These are phyloP conservation scores for Hyparrhenia diplandra DNA, from an alignment of 176 grass and related monocot genomes.

Conservation along the genomic window DNA sequence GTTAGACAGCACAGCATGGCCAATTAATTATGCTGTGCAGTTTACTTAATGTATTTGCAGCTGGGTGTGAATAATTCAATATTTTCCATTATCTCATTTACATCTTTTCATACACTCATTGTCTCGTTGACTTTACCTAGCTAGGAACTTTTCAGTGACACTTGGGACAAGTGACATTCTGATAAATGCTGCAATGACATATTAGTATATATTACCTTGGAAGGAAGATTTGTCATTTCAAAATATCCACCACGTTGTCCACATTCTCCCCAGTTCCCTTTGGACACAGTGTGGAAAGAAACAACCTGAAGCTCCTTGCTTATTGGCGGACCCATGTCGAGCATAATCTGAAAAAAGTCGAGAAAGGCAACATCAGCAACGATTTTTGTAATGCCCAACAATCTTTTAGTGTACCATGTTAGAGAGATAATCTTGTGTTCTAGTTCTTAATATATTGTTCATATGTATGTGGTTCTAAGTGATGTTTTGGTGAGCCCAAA, in stretches of 20 bases:
- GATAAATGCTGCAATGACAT: conserved; percentile 10
- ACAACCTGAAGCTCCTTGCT: conserved; percentile 88
- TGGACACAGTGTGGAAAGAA: conserved; percentile 98
- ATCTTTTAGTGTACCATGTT: neutral
- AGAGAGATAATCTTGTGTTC: conserved; percentile 3
- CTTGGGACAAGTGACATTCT: conserved; percentile 4
- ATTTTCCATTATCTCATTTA: conserved; percentile 8
- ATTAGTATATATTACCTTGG: conserved; percentile 54
- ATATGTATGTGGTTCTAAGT: neutral
- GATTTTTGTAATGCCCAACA: neutral
- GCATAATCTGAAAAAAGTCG: conserved; percentile 65
- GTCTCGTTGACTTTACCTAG: neutral
- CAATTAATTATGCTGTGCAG: neutral
- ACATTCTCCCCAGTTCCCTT: conserved; percentile 98
- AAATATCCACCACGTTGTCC: conserved; percentile 99
- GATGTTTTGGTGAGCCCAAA: neutral
- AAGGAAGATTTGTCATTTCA: conserved; percentile 97
- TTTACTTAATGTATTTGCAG: neutral
- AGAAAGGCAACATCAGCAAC: conserved; percentile 17
- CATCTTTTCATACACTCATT: neutral
- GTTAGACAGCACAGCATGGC: neutral
- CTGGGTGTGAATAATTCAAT: conserved; percentile 9
- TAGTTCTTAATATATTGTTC: conserved; percentile 8
- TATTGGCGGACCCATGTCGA: conserved; percentile 73
- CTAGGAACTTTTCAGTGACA: neutral